Evolutionary conservation across 2,329 filamentous ascomycete genomes (phyloP).

Genomic region (Colletotrichum simmondsii): DNA sequence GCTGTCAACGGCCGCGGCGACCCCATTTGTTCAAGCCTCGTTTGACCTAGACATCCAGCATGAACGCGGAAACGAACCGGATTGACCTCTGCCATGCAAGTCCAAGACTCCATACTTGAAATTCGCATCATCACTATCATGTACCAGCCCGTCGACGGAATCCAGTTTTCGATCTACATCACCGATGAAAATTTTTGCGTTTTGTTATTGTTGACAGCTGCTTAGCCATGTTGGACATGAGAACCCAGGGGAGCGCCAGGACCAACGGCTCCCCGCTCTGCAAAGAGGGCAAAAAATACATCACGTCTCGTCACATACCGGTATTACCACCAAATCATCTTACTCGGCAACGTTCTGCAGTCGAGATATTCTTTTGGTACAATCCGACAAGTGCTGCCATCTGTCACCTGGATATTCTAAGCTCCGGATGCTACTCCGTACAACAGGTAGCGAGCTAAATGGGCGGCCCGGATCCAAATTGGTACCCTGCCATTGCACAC

Average conservation of each 20-base stretch:
- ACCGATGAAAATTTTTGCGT: conserved; percentile 14
- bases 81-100: conserved; percentile 16
- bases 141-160: background rate
- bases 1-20: conserved; percentile 21
- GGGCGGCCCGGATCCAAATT: background rate
- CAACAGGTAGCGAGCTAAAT: background rate
- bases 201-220: background rate
- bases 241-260: background rate
- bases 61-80: conserved; percentile 4
- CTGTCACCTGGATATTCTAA: background rate
- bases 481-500: background rate
- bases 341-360: background rate
- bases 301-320: background rate
- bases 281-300: background rate
- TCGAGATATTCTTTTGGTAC: background rate
- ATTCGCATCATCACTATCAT: background rate
- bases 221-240: background rate
- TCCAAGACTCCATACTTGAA: background rate
- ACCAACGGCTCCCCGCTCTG: background rate
- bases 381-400: background rate
- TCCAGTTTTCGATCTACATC: background rate
- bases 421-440: background rate
- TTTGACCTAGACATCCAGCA: conserved; percentile 21
- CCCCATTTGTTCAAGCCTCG: conserved; percentile 31
- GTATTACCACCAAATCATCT: background rate